Base-by-base conservation (phyloP, 2,329 filamentous ascomycete genomes). In the Lomentospora prolificans region DNA sequence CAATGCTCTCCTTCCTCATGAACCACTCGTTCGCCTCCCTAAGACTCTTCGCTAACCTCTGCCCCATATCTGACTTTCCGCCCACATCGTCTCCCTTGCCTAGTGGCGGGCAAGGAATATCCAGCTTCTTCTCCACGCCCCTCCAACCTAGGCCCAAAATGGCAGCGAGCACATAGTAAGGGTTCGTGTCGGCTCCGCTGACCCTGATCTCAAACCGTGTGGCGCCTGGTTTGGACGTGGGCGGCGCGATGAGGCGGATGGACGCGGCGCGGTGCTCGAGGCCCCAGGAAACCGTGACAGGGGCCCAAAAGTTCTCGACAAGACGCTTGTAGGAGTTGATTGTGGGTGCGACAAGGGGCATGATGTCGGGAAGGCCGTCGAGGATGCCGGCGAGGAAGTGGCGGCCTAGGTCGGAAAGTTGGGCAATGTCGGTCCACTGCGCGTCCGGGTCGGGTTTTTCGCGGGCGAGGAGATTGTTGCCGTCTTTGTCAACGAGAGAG, bases 251-350 rank as follows among this genome's bases (percentile, higher is more conserved):
- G 31, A 99, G 72, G 17, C 94, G 82, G 61, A 99, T 87, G 0
- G 89, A 95, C 0, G 94, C 92, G 4, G 90, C 91, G 59, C 94
- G 89, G 69, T 99, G 92, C 71, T 97, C 94, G 4, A 96, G 74
- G 1, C 94, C 94, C 94, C 94, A 99, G 0, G 90, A 96, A 0
- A 97, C 94, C 0, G 92, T 96, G 4, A 99, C 94, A 0, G 94
- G 94, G 0, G 94, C 94, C 94, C 94, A 99, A 72, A 96, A 97
- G 73, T 97, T 97, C 75, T 99, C 94, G 2, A 99, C 94, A 0
- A 99, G 80, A 3, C 94, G 86, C 74, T 99, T 99, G 78, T 99
- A 99, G 59, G 89, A 95, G 78, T 99, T 99, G 66, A 99, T 82
- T 1, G 90, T 99, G 0, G 94, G 94, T 1, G 92, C 94, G 10